A percentile compares a stretch with the other conserved stretches of the same genome.
Evolutionary conservation across 495 filamentous ascomycete genomes (phyloP).

Genomic region (Penicillium bovifimosum): DNA sequence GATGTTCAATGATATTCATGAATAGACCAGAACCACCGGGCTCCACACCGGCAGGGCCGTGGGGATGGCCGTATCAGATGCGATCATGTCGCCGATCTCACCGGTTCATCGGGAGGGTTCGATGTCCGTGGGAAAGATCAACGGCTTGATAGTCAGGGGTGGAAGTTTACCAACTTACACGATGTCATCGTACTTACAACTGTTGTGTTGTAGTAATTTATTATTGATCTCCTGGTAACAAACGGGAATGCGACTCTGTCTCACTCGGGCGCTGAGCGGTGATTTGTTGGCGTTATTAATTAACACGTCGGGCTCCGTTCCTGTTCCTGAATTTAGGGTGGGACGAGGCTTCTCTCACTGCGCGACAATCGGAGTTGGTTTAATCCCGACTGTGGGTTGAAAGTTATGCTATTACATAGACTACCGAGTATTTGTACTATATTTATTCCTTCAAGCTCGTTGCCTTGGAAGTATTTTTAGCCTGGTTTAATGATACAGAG

Average conservation of each 20-base stretch:
- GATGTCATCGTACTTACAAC: background rate
- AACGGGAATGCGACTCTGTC: background rate
- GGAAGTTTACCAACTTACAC: background rate
- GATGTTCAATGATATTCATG: slow-evolving; percentile 5
- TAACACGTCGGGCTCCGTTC: background rate
- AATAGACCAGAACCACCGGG: background rate
- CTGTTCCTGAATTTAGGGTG: background rate
- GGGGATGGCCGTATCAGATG: background rate
- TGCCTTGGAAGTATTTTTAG: too few relatives aligned
- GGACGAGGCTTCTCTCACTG: background rate
- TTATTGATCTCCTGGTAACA: background rate
- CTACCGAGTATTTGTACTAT: too few relatives aligned
- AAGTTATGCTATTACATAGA: too few relatives aligned
- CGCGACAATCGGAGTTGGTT: too few relatives aligned
- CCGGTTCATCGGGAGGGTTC: slow-evolving; percentile 11
- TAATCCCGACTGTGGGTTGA: too few relatives aligned
- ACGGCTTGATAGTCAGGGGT: slow-evolving; percentile 21
- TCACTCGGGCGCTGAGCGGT: background rate
- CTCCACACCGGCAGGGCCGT: slow-evolving; percentile 10
- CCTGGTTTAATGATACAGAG: too few relatives aligned
- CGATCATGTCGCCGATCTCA: slow-evolving; percentile 14
- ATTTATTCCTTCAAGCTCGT: too few relatives aligned
- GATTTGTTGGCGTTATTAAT: background rate
- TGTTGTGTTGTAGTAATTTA: background rate
- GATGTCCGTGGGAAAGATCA: slow-evolving; percentile 16